These are phyloP conservation scores for Trichophyton equinum DNA, from an alignment of 2,329 filamentous ascomycete species.

Conservation along the genomic window DNA sequence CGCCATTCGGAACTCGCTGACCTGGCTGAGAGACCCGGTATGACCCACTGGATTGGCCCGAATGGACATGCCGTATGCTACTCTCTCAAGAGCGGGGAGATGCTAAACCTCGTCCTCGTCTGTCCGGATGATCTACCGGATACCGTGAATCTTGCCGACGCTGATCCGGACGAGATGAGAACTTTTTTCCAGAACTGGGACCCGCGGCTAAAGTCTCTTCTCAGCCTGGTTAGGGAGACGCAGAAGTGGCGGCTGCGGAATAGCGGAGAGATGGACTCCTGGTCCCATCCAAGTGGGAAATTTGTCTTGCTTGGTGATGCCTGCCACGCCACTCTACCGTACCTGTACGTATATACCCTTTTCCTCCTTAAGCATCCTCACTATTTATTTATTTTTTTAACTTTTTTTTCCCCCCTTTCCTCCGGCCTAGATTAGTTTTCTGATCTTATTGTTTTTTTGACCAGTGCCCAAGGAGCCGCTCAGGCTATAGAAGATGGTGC, in stretches of 20 bases:
- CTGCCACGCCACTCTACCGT: slow-evolving; percentile 52
- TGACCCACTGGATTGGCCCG: slow-evolving; percentile 45
- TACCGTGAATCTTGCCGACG: slow-evolving; percentile 8
- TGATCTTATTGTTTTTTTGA: not conserved
- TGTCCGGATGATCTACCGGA: slow-evolving; percentile 50
- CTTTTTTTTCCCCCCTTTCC: no score
- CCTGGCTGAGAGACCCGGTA: slow-evolving; percentile 36
- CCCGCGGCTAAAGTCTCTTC: slow-evolving; percentile 21
- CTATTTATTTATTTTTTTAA: no score
- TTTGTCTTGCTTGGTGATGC: slow-evolving; percentile 53
- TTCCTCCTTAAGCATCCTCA: slow-evolving; percentile 14
- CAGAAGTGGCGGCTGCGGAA: slow-evolving; percentile 50
- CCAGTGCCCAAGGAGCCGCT: slow-evolving; percentile 23
- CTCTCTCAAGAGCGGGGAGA: slow-evolving; percentile 44
- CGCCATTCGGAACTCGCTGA: slow-evolving; percentile 35
- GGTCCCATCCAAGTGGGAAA: slow-evolving; percentile 44
- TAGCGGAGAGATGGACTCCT: slow-evolving; percentile 42
- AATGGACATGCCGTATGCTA: slow-evolving; percentile 46
- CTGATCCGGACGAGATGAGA: slow-evolving; percentile 39
- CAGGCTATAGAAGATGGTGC: slow-evolving; percentile 23
- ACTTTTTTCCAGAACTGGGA: slow-evolving; percentile 47
- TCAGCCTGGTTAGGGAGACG: slow-evolving; percentile 8
- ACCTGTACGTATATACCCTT: slow-evolving; percentile 35
- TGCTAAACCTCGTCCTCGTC: slow-evolving; percentile 55
- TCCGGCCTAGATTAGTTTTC: no score